Conservation (phyloP, 108 stramenopile genomes). For the Pseudonitzschia delicatissima region DNA sequence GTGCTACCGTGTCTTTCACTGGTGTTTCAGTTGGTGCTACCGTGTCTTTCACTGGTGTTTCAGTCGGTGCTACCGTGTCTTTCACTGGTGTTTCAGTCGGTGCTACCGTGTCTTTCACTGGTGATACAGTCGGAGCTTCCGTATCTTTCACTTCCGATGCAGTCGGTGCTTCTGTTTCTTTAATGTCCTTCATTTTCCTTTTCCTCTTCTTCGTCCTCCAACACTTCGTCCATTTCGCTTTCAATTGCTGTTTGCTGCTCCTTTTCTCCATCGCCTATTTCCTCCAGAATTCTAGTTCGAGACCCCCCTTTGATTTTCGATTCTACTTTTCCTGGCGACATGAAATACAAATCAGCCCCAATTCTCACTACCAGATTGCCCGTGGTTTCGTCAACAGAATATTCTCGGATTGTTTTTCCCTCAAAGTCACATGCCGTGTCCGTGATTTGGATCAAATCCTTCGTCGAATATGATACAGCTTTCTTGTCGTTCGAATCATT, state of each 20-base stretch:
- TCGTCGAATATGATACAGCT: background rate
- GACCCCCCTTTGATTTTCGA: background rate
- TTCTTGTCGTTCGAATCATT: conserved; percentile 6
- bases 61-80: too few relatives aligned
- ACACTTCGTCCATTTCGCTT: background rate
- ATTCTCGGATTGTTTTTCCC: conserved; percentile 55
- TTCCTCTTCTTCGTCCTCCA: background rate
- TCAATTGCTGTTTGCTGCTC: background rate
- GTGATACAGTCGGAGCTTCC: too few relatives aligned
- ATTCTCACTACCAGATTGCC: conserved; percentile 49
- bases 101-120: too few relatives aligned
- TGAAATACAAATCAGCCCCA: conserved; percentile 64
- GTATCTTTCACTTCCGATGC: background rate
- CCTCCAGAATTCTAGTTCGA: background rate
- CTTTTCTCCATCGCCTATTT: background rate
- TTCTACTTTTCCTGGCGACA: conserved; percentile 27
- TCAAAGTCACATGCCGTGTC: conserved; percentile 56
- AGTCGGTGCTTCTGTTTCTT: background rate
- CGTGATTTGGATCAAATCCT: conserved; percentile 41
- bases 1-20: background rate
- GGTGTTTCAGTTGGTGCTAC: background rate
- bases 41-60: background rate
- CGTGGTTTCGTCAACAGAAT: conserved; percentile 43
- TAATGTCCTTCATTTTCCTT: background rate
- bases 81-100: too few relatives aligned